Base-by-base conservation (phyloP, 176 grass and related monocot genomes). In the Lolium rigidum region DNA sequence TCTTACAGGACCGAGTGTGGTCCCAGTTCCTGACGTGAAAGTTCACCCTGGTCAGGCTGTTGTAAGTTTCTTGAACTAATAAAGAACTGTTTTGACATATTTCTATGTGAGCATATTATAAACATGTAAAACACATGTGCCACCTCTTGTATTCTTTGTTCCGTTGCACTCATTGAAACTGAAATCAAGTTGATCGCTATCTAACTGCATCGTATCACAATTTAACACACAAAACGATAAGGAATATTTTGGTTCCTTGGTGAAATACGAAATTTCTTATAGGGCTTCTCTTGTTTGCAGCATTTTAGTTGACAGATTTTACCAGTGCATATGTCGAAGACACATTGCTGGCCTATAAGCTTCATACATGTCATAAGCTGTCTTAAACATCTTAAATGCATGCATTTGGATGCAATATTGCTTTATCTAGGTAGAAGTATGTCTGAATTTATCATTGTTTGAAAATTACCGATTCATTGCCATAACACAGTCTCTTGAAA, bases 21-120 rank as follows among this genome's bases (percentile, higher is more conserved):
- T 3, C 62, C 44, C 43, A 62, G 39, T 69, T 57, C 15, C 82
- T 72, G 86, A 78, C 9, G 54, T 43, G 70, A 77, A 55, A 86
- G 77, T 48, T 59, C 4, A 7, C 50, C 12, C 76, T 72, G 76
- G 24, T 38, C 82, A 84, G 7, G 18, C 82, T 64, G 90, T 91
- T 56, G 90, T 91, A 91, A 85, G 57, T 61, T 78, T 31, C 81
- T 72, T 85, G 17, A 85, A 82, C 70, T 60, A 70, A 50, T 88
- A 68, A 57, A 35, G 70, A 70, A 44, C 38, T 86, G 9, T 59
- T 31, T 17, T 28, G 70, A 28, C 56, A 62, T 84, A 63, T 74
- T 73, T 74, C 39, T 49, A 16, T 12, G 55, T 76, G 41, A 13
- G 10, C 82, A 75, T 75, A 12, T 26, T 28, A 63, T 14, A 49